Evolutionary conservation across 73 alveolate genomes (phyloP).

Genomic region (Paramecium sonneborni): DNA sequence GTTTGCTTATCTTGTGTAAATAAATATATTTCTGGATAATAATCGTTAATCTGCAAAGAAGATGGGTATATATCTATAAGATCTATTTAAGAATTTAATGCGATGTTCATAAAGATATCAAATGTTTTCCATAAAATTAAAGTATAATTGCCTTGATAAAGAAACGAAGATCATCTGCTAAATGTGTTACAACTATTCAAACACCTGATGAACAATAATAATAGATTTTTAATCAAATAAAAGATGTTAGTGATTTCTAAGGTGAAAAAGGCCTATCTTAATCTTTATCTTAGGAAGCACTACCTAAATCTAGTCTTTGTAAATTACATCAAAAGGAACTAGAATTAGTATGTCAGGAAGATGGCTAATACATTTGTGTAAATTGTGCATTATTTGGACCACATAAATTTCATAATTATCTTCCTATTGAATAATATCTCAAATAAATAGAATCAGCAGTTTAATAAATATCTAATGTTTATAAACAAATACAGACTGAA

Average conservation of each 20-base stretch:
- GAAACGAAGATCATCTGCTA: neutral
- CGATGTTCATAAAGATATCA: neutral
- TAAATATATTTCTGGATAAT: neutral
- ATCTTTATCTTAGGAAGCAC: neutral
- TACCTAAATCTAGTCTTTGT: neutral
- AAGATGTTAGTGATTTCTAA: constrained; percentile 1
- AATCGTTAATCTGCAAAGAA: neutral
- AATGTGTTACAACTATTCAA: neutral
- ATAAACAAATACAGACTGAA: neutral
- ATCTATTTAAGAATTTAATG: neutral
- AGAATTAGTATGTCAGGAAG: constrained; percentile 87
- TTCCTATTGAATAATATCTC: constrained; percentile 72
- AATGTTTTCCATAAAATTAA: neutral
- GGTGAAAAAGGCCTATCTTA: neutral
- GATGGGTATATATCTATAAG: neutral
- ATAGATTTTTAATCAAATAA: neutral
- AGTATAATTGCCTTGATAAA: neutral
- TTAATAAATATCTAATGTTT: neutral
- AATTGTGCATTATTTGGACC: constrained; percentile 90
- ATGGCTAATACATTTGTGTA: constrained; percentile 81
- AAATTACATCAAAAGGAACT: constrained; percentile 65
- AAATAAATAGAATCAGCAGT: constrained; percentile 77
- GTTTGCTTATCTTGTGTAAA: neutral
- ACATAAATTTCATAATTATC: constrained; percentile 86
- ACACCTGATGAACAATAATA: neutral